Evolutionary conservation across 495 filamentous ascomycete genomes (phyloP).

Genomic region (Hypoxylon trugodes): DNA sequence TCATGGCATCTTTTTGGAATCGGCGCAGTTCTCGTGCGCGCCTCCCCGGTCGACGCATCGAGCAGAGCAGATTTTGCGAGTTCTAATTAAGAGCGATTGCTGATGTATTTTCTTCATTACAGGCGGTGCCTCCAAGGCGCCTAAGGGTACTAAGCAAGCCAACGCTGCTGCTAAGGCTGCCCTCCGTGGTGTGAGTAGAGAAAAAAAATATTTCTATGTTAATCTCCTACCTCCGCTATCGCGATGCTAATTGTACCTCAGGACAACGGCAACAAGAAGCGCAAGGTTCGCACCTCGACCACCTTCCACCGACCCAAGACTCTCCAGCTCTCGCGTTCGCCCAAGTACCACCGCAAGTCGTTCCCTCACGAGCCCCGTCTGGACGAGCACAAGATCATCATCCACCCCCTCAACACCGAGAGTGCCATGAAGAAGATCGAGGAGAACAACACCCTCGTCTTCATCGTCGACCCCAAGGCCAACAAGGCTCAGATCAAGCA

Average conservation of each 20-base stretch:
- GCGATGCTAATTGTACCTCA: slow-evolving; percentile 20
- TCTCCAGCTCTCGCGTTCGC: slow-evolving; percentile 85
- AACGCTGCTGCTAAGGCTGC: slow-evolving; percentile 92
- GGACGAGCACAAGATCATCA: slow-evolving; percentile 88
- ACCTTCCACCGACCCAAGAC: slow-evolving; percentile 90
- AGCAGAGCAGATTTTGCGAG: slow-evolving; percentile 71
- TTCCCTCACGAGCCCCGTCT: slow-evolving; percentile 88
- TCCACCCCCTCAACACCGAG: slow-evolving; percentile 94
- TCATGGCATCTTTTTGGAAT: slow-evolving; percentile 34
- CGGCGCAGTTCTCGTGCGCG: slow-evolving; percentile 37
- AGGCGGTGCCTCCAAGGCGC: slow-evolving; percentile 72
- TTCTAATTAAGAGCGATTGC: slow-evolving; percentile 62
- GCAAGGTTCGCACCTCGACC: slow-evolving; percentile 90
- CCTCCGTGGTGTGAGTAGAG: slow-evolving; percentile 80
- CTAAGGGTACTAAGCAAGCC: slow-evolving; percentile 78
- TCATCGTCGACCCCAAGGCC: slow-evolving; percentile 97
- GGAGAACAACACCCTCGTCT: slow-evolving; percentile 99
- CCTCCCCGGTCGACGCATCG: slow-evolving; percentile 51
- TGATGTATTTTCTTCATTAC: slow-evolving; percentile 52
- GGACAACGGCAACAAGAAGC: slow-evolving; percentile 79
- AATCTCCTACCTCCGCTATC: neutral
- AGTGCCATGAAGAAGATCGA: slow-evolving; percentile 99
- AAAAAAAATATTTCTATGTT: neutral
- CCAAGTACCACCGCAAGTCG: slow-evolving; percentile 93
- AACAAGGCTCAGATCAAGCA: slow-evolving; percentile 99